phyloP scores from a whole-genome alignment of 139 green algal genomes.

The Micractinium conductrix region DNA sequence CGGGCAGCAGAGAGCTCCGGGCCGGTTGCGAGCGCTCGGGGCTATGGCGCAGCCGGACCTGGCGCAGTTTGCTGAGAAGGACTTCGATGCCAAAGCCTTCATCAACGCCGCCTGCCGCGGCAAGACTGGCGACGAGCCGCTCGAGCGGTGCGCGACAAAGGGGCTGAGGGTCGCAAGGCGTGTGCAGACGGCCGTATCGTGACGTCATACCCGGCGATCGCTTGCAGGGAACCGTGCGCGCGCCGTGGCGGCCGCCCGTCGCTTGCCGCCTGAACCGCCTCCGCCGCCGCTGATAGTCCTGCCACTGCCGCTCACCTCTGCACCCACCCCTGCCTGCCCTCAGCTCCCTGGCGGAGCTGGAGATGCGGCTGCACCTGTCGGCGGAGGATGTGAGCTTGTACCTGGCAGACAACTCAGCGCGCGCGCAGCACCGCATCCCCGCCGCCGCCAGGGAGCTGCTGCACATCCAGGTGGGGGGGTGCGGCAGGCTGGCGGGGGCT shows the following conservation, averaged over 20 bases:
- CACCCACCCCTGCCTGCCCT: background rate
- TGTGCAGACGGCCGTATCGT: too few species aligned
- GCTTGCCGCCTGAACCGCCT: too few species aligned
- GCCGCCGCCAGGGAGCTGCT: conserved; percentile 85
- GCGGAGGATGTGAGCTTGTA: conserved; percentile 80
- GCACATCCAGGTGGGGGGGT: conserved; percentile 41
- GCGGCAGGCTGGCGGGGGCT: background rate
- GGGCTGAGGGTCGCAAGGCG: too few species aligned
- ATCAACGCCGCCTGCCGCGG: conserved; percentile 62
- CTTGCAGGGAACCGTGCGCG: too few species aligned
- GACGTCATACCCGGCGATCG: too few species aligned
- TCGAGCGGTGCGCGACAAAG: conserved; percentile 73
- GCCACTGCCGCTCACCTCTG: background rate
- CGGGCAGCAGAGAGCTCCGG: too few species aligned
- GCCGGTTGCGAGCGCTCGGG: too few species aligned
- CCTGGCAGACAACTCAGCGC: conserved; percentile 67
- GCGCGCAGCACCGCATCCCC: conserved; percentile 81
- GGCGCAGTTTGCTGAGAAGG: conserved; percentile 53
- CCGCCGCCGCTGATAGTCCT: background rate
- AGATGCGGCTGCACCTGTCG: conserved; percentile 84
- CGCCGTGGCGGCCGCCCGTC: too few species aligned
- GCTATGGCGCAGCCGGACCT: background rate
- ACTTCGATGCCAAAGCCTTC: conserved; percentile 68
- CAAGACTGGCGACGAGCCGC: conserved; percentile 51
- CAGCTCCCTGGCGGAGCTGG: conserved; percentile 79